Base-by-base conservation (phyloP, 495 filamentous ascomycete species). In the Opeltia flavorubescens region DNA sequence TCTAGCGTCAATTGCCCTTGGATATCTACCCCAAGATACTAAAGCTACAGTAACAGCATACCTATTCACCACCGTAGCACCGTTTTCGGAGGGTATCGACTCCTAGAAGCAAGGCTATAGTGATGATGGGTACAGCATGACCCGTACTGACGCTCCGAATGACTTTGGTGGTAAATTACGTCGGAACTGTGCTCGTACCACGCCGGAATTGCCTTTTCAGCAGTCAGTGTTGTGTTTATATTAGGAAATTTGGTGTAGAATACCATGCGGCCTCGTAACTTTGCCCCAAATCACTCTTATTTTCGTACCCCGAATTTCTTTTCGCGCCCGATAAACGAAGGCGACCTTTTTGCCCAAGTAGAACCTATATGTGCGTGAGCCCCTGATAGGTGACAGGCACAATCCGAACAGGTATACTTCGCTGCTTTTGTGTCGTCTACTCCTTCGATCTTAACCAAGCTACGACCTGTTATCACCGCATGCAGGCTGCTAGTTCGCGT, bases 251-350 rank as follows among this genome's bases (percentile, higher is more conserved):
- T 28, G 24, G 21, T 23, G 23, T 3, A 63, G 13, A 76, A 59
- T 81, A 89, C 86, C 91, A 69, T 96, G 89, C 63, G 86, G 79
- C 60, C 86, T 77, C 60, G 88, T 94, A 61, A 96, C 78, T 76
- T 94, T 96, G 69, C 93, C 93, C 91, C 93, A 98, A 71, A 96
- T 96, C 52, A 95, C 89, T 62, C 89, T 75, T 67, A 96, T 88
- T 78, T 96, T 95, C 65, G 87, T 86, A 63, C 91, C 91, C 58
- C 86, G 85, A 57, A 89, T 73, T 74, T 94, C 87, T 69, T 77
- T 82, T 72, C 84, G 79, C 50, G 81, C 91, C 55, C 88, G 84
- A 75, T 96, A 96, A 67, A 98, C 88, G 66, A 86, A 96, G 58
- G 89, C 89, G 63, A 95, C 77, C 70, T 83, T 86, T 80, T 98